phyloP scores from a whole-genome alignment of 2,329 filamentous ascomycete genomes.

The Colletotrichum lupini region DNA sequence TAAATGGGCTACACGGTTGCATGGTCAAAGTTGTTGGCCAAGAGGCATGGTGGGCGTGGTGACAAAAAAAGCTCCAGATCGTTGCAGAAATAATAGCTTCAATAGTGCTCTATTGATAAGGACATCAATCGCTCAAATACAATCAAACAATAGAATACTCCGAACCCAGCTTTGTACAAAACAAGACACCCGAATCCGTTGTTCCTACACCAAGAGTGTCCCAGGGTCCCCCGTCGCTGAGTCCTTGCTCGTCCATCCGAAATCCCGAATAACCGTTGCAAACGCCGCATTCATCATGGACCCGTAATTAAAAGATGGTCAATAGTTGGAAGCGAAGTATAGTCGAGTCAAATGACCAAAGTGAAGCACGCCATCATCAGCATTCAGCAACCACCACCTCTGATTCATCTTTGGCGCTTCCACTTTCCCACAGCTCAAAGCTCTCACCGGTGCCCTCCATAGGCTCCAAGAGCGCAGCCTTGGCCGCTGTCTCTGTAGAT shows the following conservation, averaged over 20 bases:
- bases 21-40: not conserved
- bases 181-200: not conserved
- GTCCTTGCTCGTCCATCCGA: constrained; percentile 13
- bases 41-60: not conserved
- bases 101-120: constrained; percentile 24
- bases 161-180: constrained; percentile 20
- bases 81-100: not conserved
- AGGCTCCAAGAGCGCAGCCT: constrained; percentile 62
- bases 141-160: constrained; percentile 18
- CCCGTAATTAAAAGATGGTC: constrained; percentile 34
- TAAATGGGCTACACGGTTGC: not conserved
- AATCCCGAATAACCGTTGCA: not conserved
- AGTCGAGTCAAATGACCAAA: constrained; percentile 7
- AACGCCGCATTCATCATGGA: constrained; percentile 34
- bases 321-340: constrained; percentile 33
- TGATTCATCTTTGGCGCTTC: constrained; percentile 69
- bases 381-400: constrained; percentile 45
- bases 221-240: constrained; percentile 15
- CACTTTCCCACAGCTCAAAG: constrained; percentile 79
- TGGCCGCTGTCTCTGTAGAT: constrained; percentile 49
- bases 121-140: constrained; percentile 22
- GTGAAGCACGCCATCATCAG: constrained; percentile 36
- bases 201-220: constrained; percentile 13
- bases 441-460: constrained; percentile 69
- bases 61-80: not conserved